Base-by-base conservation (phyloP, 257 asterid species). In the Penstemon davidsonii region DNA sequence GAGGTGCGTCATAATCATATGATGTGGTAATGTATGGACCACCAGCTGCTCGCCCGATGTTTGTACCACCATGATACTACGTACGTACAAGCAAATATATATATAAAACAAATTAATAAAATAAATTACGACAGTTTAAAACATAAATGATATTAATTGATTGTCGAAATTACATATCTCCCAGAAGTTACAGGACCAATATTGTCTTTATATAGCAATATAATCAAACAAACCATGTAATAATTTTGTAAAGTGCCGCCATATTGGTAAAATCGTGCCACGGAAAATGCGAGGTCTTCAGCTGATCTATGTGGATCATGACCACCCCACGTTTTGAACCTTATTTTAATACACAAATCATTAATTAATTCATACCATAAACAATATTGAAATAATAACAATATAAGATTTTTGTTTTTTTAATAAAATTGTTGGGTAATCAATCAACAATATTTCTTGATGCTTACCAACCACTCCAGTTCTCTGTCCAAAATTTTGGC, bases 61-160 rank as follows among this genome's bases (percentile, higher is more conserved):
- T 82, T 4, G 85, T 82, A 12, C 87, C 87, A 10, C 84, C 84
- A 15, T 82, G 85, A 60, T 79, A 82, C 82, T 82, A n/a, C 62
- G 33, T 82, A n/a, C 62, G 33, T 25, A 25, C 8, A 55, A 25
- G 33, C 12, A 53, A 1, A 15, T 15, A 15, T 15, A 15, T 15
- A 25, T 25, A 25, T 25, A 25, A 0, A 53, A 47, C 3, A 37
- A 25, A 25, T 25, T 13, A 7, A 19, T 7, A 39, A 60, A 18
- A 13, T 11, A 3, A 11, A 6, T 2, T 5, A 9, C 7, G 7
- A 43, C 11, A n/a, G n/a, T 43, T 1, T 25, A 25, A 25, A 25
- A 25, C 33, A 25, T 25, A 25, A 25, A 1, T 25, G 2, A 25
- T 25, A 25, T 25, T 1, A 25, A 1, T 25, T 25, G 33, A 25